A percentile compares a stretch with the other conserved stretches of the same genome.
Conservation (phyloP, 2,329 filamentous ascomycete species). For the Cladosporium sp. region DNA sequence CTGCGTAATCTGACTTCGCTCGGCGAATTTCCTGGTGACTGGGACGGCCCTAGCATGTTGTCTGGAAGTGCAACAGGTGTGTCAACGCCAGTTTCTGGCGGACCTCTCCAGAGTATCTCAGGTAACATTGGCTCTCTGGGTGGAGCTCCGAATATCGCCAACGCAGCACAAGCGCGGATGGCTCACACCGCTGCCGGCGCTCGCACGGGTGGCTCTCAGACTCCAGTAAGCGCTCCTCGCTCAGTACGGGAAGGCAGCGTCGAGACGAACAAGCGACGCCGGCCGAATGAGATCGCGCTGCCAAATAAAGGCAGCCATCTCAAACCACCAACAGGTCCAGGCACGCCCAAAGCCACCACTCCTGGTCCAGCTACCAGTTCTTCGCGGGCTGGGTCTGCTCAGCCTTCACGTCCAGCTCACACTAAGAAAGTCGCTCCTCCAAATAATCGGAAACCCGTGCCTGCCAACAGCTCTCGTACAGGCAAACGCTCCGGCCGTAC, state of each 20-base stretch:
- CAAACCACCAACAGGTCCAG: constrained; percentile 58
- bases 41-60: constrained; percentile 57
- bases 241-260: constrained; percentile 35
- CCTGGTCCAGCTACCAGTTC: constrained; percentile 36
- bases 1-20: constrained; percentile 57
- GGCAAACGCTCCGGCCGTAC: constrained; percentile 13
- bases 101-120: constrained; percentile 53
- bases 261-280: constrained; percentile 54
- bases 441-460: neutral
- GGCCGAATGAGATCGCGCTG: constrained; percentile 49
- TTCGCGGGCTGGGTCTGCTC: constrained; percentile 57
- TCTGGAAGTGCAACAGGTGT: constrained; percentile 34
- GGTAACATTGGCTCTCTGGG: constrained; percentile 47
- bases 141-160: constrained; percentile 51
- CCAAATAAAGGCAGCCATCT: constrained; percentile 53
- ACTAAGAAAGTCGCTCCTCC: constrained; percentile 7
- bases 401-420: constrained; percentile 38
- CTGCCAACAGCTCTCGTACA: neutral
- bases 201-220: constrained; percentile 17
- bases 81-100: constrained; percentile 34
- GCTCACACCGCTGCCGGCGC: constrained; percentile 31
- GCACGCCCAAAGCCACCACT: constrained; percentile 60
- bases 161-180: constrained; percentile 45
- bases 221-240: constrained; percentile 23
- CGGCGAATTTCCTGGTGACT: constrained; percentile 56